Conservation (phyloP, 257 asterid species). For the Salvia miltiorrhiza region DNA sequence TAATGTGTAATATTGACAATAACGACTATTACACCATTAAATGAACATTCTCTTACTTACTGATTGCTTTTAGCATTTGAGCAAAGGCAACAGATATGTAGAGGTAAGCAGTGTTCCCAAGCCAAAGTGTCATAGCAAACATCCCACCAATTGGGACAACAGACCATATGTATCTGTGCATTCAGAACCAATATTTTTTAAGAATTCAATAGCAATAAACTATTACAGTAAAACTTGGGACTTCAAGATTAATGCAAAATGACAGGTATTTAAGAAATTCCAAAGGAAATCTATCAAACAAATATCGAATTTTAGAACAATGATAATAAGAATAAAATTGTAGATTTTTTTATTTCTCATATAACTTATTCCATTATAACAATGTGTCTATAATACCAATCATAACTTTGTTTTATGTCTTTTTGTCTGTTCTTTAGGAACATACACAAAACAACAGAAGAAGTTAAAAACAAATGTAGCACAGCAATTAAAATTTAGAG, state of each 20-base stretch:
- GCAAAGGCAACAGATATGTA: slow-evolving; percentile 97
- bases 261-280: background rate
- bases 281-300: background rate
- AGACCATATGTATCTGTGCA: slow-evolving; percentile 71
- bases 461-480: background rate
- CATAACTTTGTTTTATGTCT: background rate
- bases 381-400: background rate
- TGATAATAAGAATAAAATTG: background rate
- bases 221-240: background rate
- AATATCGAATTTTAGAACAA: background rate
- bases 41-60: slow-evolving; percentile 38
- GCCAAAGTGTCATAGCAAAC: slow-evolving; percentile 99
- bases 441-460: background rate
- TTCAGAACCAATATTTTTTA: slow-evolving; percentile 6
- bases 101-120: slow-evolving; percentile 98
- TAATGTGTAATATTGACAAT: background rate
- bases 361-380: background rate
- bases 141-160: slow-evolving; percentile 95
- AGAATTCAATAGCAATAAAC: slow-evolving; percentile 1
- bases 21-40: background rate
- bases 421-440: background rate
- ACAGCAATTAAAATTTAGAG: slow-evolving; percentile 15
- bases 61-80: slow-evolving; percentile 97
- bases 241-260: background rate
- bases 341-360: background rate